Base-by-base conservation (phyloP, 1,139 yeast species). In the Taiozyma onychis region DNA sequence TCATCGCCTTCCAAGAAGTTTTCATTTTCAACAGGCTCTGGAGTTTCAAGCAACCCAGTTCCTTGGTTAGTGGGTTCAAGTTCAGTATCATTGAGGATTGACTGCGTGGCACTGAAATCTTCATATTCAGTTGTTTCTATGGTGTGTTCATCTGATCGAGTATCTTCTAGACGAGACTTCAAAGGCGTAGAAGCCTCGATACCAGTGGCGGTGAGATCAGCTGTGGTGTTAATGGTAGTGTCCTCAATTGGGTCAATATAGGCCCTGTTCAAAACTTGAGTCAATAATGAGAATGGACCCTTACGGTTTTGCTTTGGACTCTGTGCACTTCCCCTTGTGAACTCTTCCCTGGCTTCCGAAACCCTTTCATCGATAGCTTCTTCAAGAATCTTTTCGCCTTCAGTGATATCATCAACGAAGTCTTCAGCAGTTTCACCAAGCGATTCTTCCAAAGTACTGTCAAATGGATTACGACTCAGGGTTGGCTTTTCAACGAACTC, bases 331-430 rank as follows among this genome's bases (percentile, higher is more conserved):
- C 24, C n/a, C 9, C 16, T 13, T 21, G 22, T 13, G 10, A 9
- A 24, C 6, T 18, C 43, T 24, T 39, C 43, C 8, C 14, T 21
- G 18, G 14, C 24, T 22, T 13, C 43, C 11, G 9, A 10, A 7
- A 22, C 16, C 18, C 14, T 18, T 11, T 18, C 3, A 13, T 43
- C 39, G 16, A 24, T 11, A 13, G 30, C 26, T 18, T 44, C 43
- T 7, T 13, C 26, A 18, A 41, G 18, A 7, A 16, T 6, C 18
- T 18, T 18, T 21, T 39, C 18, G 4, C 44, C 48, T 4, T 49
- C 45, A 7, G 43, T 44, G n/a, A 51, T 26, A 4, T 48, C 50
- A 8, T 53, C 53, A 35, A 50, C 44, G 18, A 50, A 35, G 13
- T 46, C 24, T 21, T 47, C 49, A 3, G 47, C 22, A 4, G 45